phyloP scores from a whole-genome alignment of 257 asterid species.

The Capsicum baccatum region DNA sequence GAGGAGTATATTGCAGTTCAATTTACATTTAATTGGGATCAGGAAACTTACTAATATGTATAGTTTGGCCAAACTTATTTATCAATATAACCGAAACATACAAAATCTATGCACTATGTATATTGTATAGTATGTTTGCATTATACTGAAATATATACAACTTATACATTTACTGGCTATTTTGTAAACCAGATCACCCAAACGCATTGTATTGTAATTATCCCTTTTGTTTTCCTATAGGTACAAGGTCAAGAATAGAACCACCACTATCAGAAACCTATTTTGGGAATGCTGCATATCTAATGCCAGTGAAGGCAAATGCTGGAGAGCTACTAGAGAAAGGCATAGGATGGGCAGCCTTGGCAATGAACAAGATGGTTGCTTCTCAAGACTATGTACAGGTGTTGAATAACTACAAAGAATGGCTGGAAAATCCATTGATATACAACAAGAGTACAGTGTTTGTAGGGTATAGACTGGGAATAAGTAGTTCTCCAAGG shows the following conservation, averaged over 20 bases:
- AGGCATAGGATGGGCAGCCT: slow-evolving; percentile 55
- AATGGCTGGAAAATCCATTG: slow-evolving; percentile 45
- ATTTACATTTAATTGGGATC: no score
- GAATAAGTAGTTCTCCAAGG: slow-evolving; percentile 52
- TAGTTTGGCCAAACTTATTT: no score
- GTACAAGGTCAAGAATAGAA: slow-evolving; percentile 39
- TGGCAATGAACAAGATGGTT: slow-evolving; percentile 45
- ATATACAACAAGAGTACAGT: slow-evolving; percentile 18
- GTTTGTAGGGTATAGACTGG: slow-evolving; percentile 28
- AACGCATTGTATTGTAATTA: no score
- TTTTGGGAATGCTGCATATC: slow-evolving; percentile 50
- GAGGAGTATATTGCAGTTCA: no score
- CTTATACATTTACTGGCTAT: no score
- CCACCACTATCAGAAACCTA: slow-evolving; percentile 52
- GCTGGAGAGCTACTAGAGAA: slow-evolving; percentile 33
- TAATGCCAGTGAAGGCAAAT: slow-evolving; percentile 26
- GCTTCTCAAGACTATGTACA: slow-evolving; percentile 26
- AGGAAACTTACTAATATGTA: no score
- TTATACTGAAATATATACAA: no score
- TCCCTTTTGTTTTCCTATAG: neutral
- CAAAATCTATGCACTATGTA: no score
- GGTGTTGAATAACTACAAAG: slow-evolving; percentile 33
- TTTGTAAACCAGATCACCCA: no score
- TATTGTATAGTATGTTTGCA: no score
- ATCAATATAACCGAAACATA: no score